These are phyloP conservation scores for Fusarium sp. DNA, from an alignment of 2,329 filamentous ascomycete species.

Conservation along the genomic window DNA sequence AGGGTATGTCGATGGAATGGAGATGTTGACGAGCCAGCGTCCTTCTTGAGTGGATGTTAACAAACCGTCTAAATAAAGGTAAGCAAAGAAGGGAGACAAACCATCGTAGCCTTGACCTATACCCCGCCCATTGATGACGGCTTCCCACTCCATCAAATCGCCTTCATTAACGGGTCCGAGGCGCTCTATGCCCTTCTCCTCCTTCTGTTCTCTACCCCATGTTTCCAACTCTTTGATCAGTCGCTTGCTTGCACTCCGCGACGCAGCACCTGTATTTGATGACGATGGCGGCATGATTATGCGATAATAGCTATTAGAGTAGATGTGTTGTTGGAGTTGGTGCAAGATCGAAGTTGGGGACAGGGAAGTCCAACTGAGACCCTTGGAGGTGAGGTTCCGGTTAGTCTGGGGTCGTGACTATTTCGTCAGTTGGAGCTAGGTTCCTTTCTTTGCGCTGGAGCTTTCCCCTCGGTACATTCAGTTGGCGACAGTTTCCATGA, in stretches of 20 bases:
- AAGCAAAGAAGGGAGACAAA: conserved; percentile 41
- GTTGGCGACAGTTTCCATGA: conserved; percentile 9
- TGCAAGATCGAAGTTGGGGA: neutral
- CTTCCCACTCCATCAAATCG: conserved; percentile 69
- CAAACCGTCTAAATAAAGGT: neutral
- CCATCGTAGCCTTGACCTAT: conserved; percentile 68
- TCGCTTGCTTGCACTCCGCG: conserved; percentile 64
- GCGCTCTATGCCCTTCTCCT: conserved; percentile 68
- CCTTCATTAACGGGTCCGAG: conserved; percentile 66
- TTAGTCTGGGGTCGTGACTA: conserved; percentile 30
- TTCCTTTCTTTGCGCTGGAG: conserved; percentile 6
- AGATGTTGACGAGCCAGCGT: conserved; percentile 84
- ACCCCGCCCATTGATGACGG: conserved; percentile 69
- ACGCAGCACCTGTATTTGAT: conserved; percentile 41
- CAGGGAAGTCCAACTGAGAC: neutral
- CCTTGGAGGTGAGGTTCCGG: conserved; percentile 12
- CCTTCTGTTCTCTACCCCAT: conserved; percentile 61
- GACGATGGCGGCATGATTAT: conserved; percentile 35
- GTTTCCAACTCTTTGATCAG: conserved; percentile 68
- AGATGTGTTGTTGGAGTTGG: neutral
- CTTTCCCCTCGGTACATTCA: conserved; percentile 25
- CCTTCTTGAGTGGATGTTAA: conserved; percentile 62
- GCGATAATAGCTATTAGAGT: conserved; percentile 7
- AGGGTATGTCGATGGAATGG: conserved; percentile 83
- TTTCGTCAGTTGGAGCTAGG: conserved; percentile 28